Base-by-base conservation (phyloP, 495 filamentous ascomycete genomes). In the Penicillium ucsense region DNA sequence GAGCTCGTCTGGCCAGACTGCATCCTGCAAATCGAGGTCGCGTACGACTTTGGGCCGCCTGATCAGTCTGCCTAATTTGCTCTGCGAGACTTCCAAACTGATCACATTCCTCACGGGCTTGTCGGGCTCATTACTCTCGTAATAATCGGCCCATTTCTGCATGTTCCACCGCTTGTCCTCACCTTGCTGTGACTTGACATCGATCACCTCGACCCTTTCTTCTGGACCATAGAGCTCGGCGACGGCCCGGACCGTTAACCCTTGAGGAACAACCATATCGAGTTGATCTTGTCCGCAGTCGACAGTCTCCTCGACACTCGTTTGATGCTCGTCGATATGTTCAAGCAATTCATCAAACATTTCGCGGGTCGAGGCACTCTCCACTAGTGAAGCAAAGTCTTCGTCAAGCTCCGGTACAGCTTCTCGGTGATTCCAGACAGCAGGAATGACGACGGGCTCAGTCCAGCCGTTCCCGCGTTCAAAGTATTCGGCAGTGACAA, bases 101-200 rank as follows among this genome's bases (percentile, higher is more conserved):
- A 88, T 88, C 41, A 87, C 85, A 54, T 88, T 88, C 9, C 82
- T 76, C 27, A 88, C 81, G 6, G 75, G 63, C 52, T 85, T 85
- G 35, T 62, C 38, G 10, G 75, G 66, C 12, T 76, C 78, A 10
- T 61, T 66, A 52, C 77, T 81, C 50, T 88, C 84, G 55, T 87
- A 88, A 62, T 88, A 88, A 52, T 86, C 80, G 6, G 80, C 82
- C 76, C 85, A 84, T 52, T 81, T 77, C 38, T 75, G 71, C 76
- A 88, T 81, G 38, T 78, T 81, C 84, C 85, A 88, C 45, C 72
- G 71, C 58, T 79, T 82, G 38, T 77, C 77, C 52, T 81, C 82
- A 6, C 80, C 79, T 54, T 83, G 79, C 55, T 88, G 84, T 9
- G 80, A 81, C 46, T 88, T 85, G 42, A 88, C 84, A 60, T 88